These are phyloP conservation scores for Colletotrichum sp. DNA, from an alignment of 2,329 filamentous ascomycete genomes.

Conservation along the genomic window DNA sequence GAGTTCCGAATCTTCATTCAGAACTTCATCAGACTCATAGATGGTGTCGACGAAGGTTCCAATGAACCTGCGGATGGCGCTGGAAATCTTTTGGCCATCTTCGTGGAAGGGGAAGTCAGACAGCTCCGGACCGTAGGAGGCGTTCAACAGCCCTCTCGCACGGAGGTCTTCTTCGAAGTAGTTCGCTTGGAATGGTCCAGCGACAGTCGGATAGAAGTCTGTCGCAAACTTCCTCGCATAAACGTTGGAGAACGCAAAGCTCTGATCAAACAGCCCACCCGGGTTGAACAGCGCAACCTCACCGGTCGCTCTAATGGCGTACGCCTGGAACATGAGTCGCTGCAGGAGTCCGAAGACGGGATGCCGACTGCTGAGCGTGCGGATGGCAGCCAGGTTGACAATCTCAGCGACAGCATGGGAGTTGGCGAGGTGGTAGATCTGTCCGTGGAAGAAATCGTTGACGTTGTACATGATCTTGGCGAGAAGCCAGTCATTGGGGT, in stretches of 20 bases:
- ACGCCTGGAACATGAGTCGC: background rate
- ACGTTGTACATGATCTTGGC: slow-evolving; percentile 55
- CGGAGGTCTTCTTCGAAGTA: background rate
- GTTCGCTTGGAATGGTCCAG: background rate
- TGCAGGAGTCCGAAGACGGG: slow-evolving; percentile 43
- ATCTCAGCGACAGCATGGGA: slow-evolving; percentile 49
- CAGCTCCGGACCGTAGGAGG: background rate
- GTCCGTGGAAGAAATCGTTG: slow-evolving; percentile 51
- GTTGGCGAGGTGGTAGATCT: slow-evolving; percentile 48
- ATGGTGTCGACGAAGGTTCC: background rate
- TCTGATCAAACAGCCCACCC: background rate
- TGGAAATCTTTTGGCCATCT: background rate
- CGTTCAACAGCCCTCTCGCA: background rate
- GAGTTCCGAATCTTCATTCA: background rate
- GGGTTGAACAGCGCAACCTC: background rate
- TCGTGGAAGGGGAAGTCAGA: background rate
- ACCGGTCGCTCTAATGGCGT: background rate
- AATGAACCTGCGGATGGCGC: background rate
- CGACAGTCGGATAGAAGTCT: background rate
- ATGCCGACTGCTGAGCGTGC: slow-evolving; percentile 50
- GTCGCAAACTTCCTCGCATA: background rate
- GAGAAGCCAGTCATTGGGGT: slow-evolving; percentile 51
- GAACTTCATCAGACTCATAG: background rate
- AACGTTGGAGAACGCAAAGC: background rate
- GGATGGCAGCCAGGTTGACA: slow-evolving; percentile 47